Percentiles rank a stretch among this genome's conserved stretches.
Conservation (phyloP, 208 protist genomes). For the Leishmania turanica region DNA sequence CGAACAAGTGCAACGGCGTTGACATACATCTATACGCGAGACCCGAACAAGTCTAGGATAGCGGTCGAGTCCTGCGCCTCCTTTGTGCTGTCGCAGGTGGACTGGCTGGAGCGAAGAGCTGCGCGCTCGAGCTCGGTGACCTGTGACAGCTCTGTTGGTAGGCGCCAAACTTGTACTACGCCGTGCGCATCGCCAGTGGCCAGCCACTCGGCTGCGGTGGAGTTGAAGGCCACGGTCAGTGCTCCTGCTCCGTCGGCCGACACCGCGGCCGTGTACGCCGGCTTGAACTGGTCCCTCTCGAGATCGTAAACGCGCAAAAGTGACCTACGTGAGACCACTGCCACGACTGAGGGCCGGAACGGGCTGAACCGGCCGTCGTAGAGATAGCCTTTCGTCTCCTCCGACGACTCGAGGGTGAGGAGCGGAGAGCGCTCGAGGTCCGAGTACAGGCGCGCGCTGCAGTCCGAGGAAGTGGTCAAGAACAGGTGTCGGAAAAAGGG, state of each 20-base stretch:
- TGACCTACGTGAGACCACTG: constrained; percentile 77
- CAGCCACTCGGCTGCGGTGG: constrained; percentile 60
- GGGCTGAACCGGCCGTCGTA: constrained; percentile 87
- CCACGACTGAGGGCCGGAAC: constrained; percentile 81
- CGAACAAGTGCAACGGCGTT: not conserved
- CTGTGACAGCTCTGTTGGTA: constrained; percentile 73
- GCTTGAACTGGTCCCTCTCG: constrained; percentile 58
- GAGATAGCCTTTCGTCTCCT: constrained; percentile 82
- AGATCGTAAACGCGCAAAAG: constrained; percentile 89
- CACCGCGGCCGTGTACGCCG: constrained; percentile 63
- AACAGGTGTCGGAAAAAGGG: constrained; percentile 91
- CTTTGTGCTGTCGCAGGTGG: constrained; percentile 21
- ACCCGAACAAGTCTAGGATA: constrained; percentile 66
- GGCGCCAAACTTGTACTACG: constrained; percentile 66
- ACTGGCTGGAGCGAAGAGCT: constrained; percentile 48
- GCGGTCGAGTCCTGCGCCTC: constrained; percentile 23
- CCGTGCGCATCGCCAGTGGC: constrained; percentile 81
- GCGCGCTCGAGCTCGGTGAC: constrained; percentile 80
- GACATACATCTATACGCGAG: constrained; percentile 40
- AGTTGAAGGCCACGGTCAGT: constrained; percentile 71
- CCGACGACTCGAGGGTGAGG: constrained; percentile 79
- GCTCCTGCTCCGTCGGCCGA: constrained; percentile 66
- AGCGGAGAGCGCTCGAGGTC: constrained; percentile 71
- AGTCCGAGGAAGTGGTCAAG: constrained; percentile 86
- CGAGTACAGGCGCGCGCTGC: constrained; percentile 79